Evolutionary conservation across 495 filamentous ascomycete genomes (phyloP).

Genomic region (Clohesyomyces aquaticus): DNA sequence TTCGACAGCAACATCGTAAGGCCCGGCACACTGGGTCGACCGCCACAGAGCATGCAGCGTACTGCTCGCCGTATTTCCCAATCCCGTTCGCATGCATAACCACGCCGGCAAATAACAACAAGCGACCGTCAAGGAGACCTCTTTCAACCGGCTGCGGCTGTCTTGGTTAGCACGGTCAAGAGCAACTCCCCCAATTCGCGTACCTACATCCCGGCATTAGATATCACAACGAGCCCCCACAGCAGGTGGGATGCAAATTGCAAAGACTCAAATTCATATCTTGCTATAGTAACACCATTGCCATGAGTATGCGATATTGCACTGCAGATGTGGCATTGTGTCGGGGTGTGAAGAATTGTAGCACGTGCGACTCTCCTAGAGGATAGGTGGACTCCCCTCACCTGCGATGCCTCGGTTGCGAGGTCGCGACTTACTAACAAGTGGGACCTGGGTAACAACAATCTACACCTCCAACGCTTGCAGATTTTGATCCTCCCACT

Average conservation of each 20-base stretch:
- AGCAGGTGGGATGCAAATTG: slow-evolving; percentile 23
- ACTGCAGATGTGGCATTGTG: slow-evolving; percentile 5
- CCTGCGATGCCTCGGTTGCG: background rate
- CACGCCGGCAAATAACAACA: slow-evolving; percentile 35
- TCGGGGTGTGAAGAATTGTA: background rate
- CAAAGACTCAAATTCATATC: background rate
- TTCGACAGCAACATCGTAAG: background rate
- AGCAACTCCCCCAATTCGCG: background rate
- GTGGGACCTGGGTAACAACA: background rate
- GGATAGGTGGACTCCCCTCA: background rate
- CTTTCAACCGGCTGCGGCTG: slow-evolving; percentile 2
- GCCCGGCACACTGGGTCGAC: slow-evolving; percentile 5
- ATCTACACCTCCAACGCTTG: background rate
- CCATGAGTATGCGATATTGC: background rate
- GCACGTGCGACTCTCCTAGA: background rate
- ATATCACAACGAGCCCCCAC: slow-evolving; percentile 13
- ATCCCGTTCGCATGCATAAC: slow-evolving; percentile 29
- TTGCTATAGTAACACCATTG: background rate
- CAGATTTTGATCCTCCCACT: background rate
- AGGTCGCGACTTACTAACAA: background rate
- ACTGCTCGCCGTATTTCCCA: background rate
- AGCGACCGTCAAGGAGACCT: slow-evolving; percentile 22
- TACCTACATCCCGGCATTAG: slow-evolving; percentile 16
- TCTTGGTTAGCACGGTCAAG: background rate
- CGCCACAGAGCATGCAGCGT: background rate